These are phyloP conservation scores for Pseudogymnoascus sp. DNA, from an alignment of 2,329 filamentous ascomycete species.

Conservation along the genomic window DNA sequence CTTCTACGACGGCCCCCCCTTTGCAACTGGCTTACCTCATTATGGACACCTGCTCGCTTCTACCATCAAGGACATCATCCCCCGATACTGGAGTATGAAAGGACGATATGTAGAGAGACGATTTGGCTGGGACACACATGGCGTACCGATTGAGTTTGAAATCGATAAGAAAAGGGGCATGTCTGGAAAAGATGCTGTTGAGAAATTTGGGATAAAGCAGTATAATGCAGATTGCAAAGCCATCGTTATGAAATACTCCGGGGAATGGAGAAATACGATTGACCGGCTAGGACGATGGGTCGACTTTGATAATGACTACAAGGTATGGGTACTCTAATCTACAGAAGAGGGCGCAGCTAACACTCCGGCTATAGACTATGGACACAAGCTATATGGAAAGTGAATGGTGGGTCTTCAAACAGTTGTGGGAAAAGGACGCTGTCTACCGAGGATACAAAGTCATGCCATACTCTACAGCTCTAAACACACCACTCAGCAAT, in stretches of 20 bases:
- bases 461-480: constrained; percentile 89
- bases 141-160: constrained; percentile 90
- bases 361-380: constrained; percentile 60
- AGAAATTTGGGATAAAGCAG: constrained; percentile 74
- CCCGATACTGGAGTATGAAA: constrained; percentile 96
- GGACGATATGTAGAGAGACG: constrained; percentile 84
- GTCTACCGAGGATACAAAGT: constrained; percentile 88
- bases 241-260: constrained; percentile 86
- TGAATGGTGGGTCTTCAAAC: constrained; percentile 94
- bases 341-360: not conserved
- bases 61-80: constrained; percentile 96
- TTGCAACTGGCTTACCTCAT: constrained; percentile 63
- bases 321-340: constrained; percentile 41
- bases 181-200: constrained; percentile 77
- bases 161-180: constrained; percentile 95
- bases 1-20: constrained; percentile 86
- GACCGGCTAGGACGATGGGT: constrained; percentile 91
- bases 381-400: constrained; percentile 93
- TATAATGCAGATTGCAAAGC: constrained; percentile 89
- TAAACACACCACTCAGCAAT: constrained; percentile 84
- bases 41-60: constrained; percentile 70
- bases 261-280: constrained; percentile 82
- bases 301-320: constrained; percentile 96
- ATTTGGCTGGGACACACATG: constrained; percentile 91
- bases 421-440: constrained; percentile 79